phyloP scores from a whole-genome alignment of 2,329 filamentous ascomycete species.

The Torrubiella hemipterigena region DNA sequence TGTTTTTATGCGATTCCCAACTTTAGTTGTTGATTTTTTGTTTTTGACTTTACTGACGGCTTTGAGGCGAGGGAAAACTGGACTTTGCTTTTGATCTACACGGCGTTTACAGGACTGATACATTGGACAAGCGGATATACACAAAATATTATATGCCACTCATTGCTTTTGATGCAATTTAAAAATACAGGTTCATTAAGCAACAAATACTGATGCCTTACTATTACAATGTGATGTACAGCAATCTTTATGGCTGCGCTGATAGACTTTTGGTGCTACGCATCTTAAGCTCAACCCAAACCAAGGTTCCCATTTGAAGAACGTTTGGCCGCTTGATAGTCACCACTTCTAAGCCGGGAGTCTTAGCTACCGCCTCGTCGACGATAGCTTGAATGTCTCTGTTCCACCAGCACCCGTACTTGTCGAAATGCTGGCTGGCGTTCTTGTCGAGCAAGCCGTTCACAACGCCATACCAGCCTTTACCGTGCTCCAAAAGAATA shows the following conservation, averaged over 20 bases:
- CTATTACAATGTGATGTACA: too few relatives aligned
- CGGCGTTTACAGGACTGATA: constrained; percentile 1
- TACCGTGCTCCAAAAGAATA: constrained; percentile 50
- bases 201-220: too few relatives aligned
- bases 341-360: constrained; percentile 45
- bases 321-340: constrained; percentile 37
- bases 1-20: neutral
- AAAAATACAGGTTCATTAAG: too few relatives aligned
- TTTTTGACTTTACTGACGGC: neutral
- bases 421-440: constrained; percentile 41
- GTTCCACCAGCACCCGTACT: constrained; percentile 60
- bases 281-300: constrained; percentile 45
- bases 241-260: too few relatives aligned
- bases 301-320: constrained; percentile 44
- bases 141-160: constrained; percentile 3
- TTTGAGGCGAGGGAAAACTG: neutral
- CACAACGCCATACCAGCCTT: constrained; percentile 39
- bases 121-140: constrained; percentile 3
- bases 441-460: constrained; percentile 44
- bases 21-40: neutral
- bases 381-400: constrained; percentile 47
- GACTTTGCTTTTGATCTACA: constrained; percentile 2
- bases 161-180: constrained; percentile 1
- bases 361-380: constrained; percentile 29
- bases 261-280: too few relatives aligned